Base-by-base conservation (phyloP, 495 filamentous ascomycete genomes). In the Lasiosphaeriaceae sp. region DNA sequence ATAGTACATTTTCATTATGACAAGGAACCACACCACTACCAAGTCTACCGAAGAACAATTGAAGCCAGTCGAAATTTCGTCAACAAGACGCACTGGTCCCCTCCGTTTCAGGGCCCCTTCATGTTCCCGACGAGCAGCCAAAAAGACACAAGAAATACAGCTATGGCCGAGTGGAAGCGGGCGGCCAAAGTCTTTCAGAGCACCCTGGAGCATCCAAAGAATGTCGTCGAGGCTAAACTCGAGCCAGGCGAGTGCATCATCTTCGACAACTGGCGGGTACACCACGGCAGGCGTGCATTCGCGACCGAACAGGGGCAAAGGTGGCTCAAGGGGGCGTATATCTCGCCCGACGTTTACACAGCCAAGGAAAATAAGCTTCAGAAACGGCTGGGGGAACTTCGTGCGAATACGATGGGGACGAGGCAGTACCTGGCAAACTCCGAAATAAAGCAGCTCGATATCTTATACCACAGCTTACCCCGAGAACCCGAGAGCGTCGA, bases 311-410 rank as follows among this genome's bases (percentile, higher is more conserved):
- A 78, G 1, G 85, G 84, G 5, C 79, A 83, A 49, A 74, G 92
- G 47, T 96, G 90, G 90, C 69, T 96, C 20, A 90, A 89, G 66
- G 93, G 92, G 3, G 77, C 89, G 0, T 97, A 96, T 74, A 75
- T 97, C 11, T 84, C 90, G 49, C 71, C 80, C 3, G 89, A 96
- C 73, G 82, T 81, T 1, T 83, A 85, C 53, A 68, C 14, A 37
- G 67, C 55, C 20, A 48, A 22, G 47, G 56, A 67, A 49, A 86
- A 81, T 19, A 74, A 71, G 55, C 73, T 83, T 34, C 50, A 50
- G 52, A 11, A 47, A 50, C 35, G 48, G 11, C 9, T 34, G 2
- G 47, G 55, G 41, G 19, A 49, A 20, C 11, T 51, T n/a, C 47
- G 14, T 2, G 11, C 26, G n/a, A 1, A 21, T 12, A n/a, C n/a